Conservation (phyloP, 495 filamentous ascomycete species). For the Sphaerosporella brunnea region DNA sequence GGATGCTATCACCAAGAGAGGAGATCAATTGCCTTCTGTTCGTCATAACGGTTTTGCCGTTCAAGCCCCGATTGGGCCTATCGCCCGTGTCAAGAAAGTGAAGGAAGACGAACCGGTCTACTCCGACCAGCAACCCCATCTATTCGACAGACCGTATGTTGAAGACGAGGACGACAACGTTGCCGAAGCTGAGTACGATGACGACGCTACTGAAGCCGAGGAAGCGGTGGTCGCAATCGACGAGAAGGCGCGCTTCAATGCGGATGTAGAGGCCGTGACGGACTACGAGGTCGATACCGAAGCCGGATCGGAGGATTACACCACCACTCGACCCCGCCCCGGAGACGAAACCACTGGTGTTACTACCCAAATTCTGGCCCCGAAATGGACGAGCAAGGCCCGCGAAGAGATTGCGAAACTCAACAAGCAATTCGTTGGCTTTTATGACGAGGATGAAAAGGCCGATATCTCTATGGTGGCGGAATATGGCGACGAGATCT, state of each 20-base stretch:
- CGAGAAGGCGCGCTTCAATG: slow-evolving; percentile 3
- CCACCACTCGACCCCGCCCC: slow-evolving; percentile 5
- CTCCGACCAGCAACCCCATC: slow-evolving; percentile 23
- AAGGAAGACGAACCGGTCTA: slow-evolving; percentile 21
- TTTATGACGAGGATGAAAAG: slow-evolving; percentile 53
- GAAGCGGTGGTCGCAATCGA: slow-evolving; percentile 12
- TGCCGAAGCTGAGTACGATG: slow-evolving; percentile 21
- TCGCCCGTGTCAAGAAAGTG: slow-evolving; percentile 15
- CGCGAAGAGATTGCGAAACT: slow-evolving; percentile 18
- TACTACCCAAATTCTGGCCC: slow-evolving; percentile 20
- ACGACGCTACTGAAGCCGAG: slow-evolving; percentile 16
- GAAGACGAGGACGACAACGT: slow-evolving; percentile 24
- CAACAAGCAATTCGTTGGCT: slow-evolving; percentile 12
- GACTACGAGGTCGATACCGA: slow-evolving; percentile 21
- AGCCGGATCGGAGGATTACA: slow-evolving; percentile 17
- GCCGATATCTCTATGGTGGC: slow-evolving; percentile 98
- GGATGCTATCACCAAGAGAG: slow-evolving; percentile 19
- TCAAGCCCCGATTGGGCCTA: slow-evolving; percentile 17
- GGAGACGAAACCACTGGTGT: slow-evolving; percentile 25
- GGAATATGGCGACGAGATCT: slow-evolving; percentile 92
- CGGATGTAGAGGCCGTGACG: slow-evolving; percentile 15
- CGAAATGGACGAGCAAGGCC: slow-evolving; percentile 19
- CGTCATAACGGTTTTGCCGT: background rate
- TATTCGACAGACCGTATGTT: slow-evolving; percentile 22
- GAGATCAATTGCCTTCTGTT: background rate